Percentiles rank a stretch among this genome's conserved stretches.
Conservation (phyloP, 352 stramenopile species). For the Phytophthora megakarya region DNA sequence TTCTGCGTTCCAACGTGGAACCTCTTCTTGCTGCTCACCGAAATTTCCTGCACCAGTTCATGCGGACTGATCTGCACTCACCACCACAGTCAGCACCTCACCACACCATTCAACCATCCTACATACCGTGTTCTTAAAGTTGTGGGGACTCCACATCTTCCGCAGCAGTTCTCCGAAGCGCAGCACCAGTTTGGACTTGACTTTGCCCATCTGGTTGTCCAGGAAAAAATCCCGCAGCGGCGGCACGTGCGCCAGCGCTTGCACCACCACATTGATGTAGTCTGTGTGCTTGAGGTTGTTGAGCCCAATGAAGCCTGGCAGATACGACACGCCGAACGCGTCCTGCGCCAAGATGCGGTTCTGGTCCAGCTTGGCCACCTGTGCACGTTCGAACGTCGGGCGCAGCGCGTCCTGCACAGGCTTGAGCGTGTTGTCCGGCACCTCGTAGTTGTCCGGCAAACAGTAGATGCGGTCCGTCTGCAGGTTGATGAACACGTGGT, state of each 20-base stretch:
- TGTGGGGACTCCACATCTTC: conserved; percentile 98
- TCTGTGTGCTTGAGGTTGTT: conserved; percentile 99
- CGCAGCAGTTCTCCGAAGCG: conserved; percentile 96
- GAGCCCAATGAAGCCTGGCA: conserved; percentile 97
- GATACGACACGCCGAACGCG: conserved; percentile 96
- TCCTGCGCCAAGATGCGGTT: conserved; percentile 93
- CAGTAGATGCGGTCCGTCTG: conserved; percentile 96
- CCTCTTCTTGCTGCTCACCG: conserved; percentile 94
- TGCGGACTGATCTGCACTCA: conserved; percentile 91
- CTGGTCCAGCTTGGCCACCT: conserved; percentile 91
- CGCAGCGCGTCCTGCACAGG: conserved; percentile 95
- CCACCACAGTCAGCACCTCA: not conserved
- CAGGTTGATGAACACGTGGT: conserved; percentile 99
- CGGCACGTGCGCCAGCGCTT: conserved; percentile 95
- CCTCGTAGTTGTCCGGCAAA: conserved; percentile 98
- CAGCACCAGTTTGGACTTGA: conserved; percentile 87
- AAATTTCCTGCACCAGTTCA: conserved; percentile 96
- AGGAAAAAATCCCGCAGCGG: conserved; percentile 98
- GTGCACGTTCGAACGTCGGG: conserved; percentile 83
- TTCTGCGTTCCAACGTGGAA: conserved; percentile 95
- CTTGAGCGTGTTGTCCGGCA: conserved; percentile 94
- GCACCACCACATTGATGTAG: conserved; percentile 97
- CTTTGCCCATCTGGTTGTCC: conserved; percentile 48
- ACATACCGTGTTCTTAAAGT: conserved; percentile 98
- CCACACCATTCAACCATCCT: not conserved